Evolutionary conservation across 2,329 filamentous ascomycete species (phyloP).

Genomic region (Phoma herbarum): DNA sequence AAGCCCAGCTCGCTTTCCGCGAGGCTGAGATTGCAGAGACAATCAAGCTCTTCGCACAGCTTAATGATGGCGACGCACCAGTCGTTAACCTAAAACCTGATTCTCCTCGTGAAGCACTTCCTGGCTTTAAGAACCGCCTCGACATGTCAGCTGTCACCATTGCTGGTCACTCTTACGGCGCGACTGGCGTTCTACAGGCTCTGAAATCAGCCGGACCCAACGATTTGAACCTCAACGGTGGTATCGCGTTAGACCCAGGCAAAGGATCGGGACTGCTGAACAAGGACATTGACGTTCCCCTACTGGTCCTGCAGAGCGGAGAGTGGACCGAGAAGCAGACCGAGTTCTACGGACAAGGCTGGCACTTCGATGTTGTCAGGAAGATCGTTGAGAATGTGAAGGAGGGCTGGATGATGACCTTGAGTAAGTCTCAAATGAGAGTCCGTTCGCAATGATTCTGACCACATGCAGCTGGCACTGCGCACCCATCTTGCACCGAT

Average conservation of each 20-base stretch:
- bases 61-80: conserved; percentile 51
- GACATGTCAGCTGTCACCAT: conserved; percentile 65
- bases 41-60: conserved; percentile 51
- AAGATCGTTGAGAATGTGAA: conserved; percentile 62
- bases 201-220: conserved; percentile 60
- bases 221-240: conserved; percentile 62
- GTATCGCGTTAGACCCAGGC: conserved; percentile 71
- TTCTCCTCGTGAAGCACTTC: conserved; percentile 56
- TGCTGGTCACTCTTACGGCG: conserved; percentile 72
- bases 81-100: conserved; percentile 57
- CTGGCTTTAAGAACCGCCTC: conserved; percentile 63
- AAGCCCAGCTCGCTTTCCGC: conserved; percentile 55
- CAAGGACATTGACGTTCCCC: conserved; percentile 64
- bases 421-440: conserved; percentile 37
- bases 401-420: conserved; percentile 58
- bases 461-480: conserved; percentile 40
- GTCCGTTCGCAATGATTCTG: neutral
- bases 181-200: conserved; percentile 69
- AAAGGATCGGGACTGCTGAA: conserved; percentile 71
- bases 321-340: conserved; percentile 68
- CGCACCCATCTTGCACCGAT: conserved; percentile 72
- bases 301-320: conserved; percentile 70
- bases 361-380: conserved; percentile 71
- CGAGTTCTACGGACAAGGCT: conserved; percentile 66
- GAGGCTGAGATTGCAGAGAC: conserved; percentile 58